Evolutionary conservation across 495 filamentous ascomycete species (phyloP).

Genomic region (Lophiostoma macrostomum): DNA sequence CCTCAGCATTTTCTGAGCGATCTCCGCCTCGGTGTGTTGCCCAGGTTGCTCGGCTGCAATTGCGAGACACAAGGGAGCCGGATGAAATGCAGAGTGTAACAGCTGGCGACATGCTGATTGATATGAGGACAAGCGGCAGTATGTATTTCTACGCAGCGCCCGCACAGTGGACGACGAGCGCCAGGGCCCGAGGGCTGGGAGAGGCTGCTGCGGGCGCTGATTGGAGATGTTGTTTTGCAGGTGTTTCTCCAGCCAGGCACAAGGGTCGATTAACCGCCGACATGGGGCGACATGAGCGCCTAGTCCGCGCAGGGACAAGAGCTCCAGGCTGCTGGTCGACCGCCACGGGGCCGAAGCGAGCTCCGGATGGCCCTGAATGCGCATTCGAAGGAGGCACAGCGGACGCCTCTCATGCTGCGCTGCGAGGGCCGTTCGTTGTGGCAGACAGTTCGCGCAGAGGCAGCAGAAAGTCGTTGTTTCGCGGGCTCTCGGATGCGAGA

Average conservation of each 20-base stretch:
- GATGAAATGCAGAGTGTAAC: constrained; percentile 29
- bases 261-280: constrained; percentile 17
- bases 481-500: neutral
- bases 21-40: constrained; percentile 4
- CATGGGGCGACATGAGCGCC: constrained; percentile 8
- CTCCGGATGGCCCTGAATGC: too few relatives aligned
- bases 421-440: too few relatives aligned
- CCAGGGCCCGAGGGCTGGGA: constrained; percentile 12
- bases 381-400: too few relatives aligned
- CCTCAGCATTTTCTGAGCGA: constrained; percentile 21
- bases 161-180: constrained; percentile 2
- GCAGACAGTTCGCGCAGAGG: too few relatives aligned
- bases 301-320: neutral
- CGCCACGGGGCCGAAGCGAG: too few relatives aligned
- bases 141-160: constrained; percentile 24
- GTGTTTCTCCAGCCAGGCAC: constrained; percentile 14
- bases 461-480: neutral
- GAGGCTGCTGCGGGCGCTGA: constrained; percentile 14
- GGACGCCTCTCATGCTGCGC: too few relatives aligned
- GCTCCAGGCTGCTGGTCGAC: too few relatives aligned
- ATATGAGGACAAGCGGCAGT: constrained; percentile 26
- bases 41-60: constrained; percentile 6
- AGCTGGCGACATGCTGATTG: constrained; percentile 27
- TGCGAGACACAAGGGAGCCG: constrained; percentile 31
- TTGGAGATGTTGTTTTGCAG: constrained; percentile 25